These are phyloP conservation scores for Vitis cinerea DNA, from an alignment of 164 flowering plant genomes.

Conservation along the genomic window DNA sequence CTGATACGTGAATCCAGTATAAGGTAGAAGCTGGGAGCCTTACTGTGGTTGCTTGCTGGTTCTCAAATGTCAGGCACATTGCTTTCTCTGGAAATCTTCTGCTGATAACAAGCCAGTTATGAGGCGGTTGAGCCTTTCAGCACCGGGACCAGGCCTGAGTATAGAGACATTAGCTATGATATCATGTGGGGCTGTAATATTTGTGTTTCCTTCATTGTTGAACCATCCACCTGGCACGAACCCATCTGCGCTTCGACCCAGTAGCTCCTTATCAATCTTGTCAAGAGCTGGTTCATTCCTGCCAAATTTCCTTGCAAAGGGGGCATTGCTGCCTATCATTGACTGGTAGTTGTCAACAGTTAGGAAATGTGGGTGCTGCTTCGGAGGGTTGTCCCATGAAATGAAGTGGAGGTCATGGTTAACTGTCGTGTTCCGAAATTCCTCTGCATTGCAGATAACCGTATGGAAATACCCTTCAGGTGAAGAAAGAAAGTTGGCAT, in stretches of 20 bases:
- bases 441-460: slow-evolving; percentile 70
- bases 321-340: slow-evolving; percentile 74
- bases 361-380: slow-evolving; percentile 88
- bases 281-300: slow-evolving; percentile 56
- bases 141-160: slow-evolving; percentile 68
- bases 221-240: slow-evolving; percentile 75
- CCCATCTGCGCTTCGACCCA: slow-evolving; percentile 45
- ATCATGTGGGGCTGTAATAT: slow-evolving; percentile 12
- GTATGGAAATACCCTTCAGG: slow-evolving; percentile 95
- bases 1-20: not conserved
- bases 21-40: not conserved
- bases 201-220: slow-evolving; percentile 17
- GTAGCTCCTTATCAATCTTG: slow-evolving; percentile 68
- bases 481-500: slow-evolving; percentile 84
- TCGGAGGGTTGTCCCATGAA: slow-evolving; percentile 94
- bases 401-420: slow-evolving; percentile 85
- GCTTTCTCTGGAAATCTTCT: slow-evolving; percentile 47
- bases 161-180: slow-evolving; percentile 24
- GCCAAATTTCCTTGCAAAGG: slow-evolving; percentile 79
- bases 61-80: slow-evolving; percentile 37
- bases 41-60: not conserved
- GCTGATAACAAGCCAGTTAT: slow-evolving; percentile 49
- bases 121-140: slow-evolving; percentile 57
- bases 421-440: slow-evolving; percentile 71
- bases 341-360: slow-evolving; percentile 39